Evolutionary conservation across 225 moss, liverwort and hornwort species (phyloP).

Genomic region (Lunularia cruciata): DNA sequence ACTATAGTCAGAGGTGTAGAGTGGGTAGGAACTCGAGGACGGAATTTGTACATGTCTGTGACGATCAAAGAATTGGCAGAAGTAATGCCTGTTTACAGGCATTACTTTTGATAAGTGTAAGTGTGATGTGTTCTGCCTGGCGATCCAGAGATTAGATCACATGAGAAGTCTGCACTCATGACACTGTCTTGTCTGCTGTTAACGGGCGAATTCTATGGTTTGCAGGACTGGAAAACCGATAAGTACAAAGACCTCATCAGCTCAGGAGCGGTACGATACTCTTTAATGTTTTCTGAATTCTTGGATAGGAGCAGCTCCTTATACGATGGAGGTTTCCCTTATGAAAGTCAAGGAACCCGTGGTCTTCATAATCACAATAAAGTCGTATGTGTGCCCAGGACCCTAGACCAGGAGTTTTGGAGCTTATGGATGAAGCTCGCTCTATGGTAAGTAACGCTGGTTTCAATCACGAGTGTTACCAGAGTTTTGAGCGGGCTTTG

Average conservation of each 20-base stretch:
- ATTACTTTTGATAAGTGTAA: not conserved
- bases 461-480: too few species aligned
- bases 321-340: too few species aligned
- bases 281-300: too few species aligned
- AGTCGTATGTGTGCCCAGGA: conserved; percentile 30
- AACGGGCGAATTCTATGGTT: not conserved
- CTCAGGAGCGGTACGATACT: conserved; percentile 65
- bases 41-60: too few species aligned
- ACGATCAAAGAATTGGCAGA: not conserved
- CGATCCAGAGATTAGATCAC: not conserved
- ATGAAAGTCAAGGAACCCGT: not conserved
- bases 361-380: not conserved
- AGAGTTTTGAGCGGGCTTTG: too few species aligned
- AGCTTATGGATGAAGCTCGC: conserved; percentile 82
- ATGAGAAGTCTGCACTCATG: not conserved
- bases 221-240: conserved; percentile 93
- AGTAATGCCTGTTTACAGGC: not conserved
- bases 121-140: not conserved
- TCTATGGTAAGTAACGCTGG: conserved; percentile 52
- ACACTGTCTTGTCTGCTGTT: not conserved
- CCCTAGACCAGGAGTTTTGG: conserved; percentile 85
- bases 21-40: not conserved
- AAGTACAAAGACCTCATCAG: conserved; percentile 75
- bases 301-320: too few species aligned
- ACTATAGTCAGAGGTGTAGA: not conserved